A percentile compares a stretch with the other conserved stretches of the same genome.
Conservation (phyloP, 768 basidiomycete species). For the Arthromyces matolae region DNA sequence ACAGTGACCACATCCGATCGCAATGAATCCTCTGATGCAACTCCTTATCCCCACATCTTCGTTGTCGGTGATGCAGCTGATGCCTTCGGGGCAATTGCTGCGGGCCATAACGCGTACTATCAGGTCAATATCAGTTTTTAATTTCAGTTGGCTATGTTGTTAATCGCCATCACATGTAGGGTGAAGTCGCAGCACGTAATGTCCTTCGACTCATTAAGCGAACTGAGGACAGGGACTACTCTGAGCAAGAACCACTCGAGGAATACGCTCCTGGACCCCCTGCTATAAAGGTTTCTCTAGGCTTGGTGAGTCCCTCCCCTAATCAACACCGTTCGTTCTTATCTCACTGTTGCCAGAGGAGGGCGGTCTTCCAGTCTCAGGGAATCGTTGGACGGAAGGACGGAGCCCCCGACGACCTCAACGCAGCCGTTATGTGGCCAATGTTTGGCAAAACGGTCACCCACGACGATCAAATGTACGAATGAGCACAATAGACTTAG, state of each 20-base stretch:
- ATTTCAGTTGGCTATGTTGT: background rate
- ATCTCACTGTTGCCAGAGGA: conserved; percentile 13
- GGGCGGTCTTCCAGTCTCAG: conserved; percentile 43
- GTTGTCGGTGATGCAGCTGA: conserved; percentile 62
- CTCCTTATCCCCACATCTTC: conserved; percentile 53
- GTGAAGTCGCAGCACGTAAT: conserved; percentile 52
- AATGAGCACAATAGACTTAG: too few species aligned
- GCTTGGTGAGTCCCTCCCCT: conserved; percentile 39
- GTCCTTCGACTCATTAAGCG: conserved; percentile 42
- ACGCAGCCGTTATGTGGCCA: conserved; percentile 45
- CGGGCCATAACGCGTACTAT: conserved; percentile 53
- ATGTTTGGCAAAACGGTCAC: conserved; percentile 38
- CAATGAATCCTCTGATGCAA: conserved; percentile 11
- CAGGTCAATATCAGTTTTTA: conserved; percentile 31
- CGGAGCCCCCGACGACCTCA: conserved; percentile 44
- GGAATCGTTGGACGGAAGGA: conserved; percentile 41
- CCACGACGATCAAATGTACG: conserved; percentile 30
- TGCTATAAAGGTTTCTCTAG: conserved; percentile 62
- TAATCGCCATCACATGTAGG: conserved; percentile 20
- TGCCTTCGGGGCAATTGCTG: conserved; percentile 59
- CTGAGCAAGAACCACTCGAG: conserved; percentile 30
- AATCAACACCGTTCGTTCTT: background rate
- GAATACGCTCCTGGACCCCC: conserved; percentile 44
- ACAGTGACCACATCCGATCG: background rate
- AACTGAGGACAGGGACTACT: conserved; percentile 2